These are phyloP conservation scores for Boletellus sp. DNA, from an alignment of 768 basidiomycete genomes.

Conservation along the genomic window DNA sequence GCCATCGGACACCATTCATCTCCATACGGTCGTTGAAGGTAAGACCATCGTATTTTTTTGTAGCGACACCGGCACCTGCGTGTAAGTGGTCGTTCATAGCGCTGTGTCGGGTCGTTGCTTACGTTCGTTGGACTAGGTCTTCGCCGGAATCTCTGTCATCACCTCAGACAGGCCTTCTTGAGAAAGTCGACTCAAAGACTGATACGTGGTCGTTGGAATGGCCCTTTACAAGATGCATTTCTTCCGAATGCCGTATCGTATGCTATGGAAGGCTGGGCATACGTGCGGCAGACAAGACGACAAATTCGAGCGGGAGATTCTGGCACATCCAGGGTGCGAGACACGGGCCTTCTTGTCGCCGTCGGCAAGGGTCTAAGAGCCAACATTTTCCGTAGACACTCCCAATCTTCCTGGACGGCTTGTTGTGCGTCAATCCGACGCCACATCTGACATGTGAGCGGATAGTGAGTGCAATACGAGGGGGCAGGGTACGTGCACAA, in stretches of 20 bases:
- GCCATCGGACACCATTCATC: no score
- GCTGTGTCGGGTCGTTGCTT: background rate
- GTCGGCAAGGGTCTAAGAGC: conserved; percentile 55
- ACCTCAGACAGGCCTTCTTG: conserved; percentile 58
- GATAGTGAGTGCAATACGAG: conserved; percentile 62
- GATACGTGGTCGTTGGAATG: conserved; percentile 98
- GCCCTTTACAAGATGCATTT: conserved; percentile 91
- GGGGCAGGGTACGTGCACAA: conserved; percentile 60
- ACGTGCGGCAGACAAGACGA: conserved; percentile 62
- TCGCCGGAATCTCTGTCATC: conserved; percentile 84
- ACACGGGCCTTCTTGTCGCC: conserved; percentile 22
- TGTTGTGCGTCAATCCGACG: conserved; percentile 59
- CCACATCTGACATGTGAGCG: conserved; percentile 71
- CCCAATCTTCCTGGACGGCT: conserved; percentile 66
- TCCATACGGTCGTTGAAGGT: no score
- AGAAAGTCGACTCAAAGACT: conserved; percentile 77
- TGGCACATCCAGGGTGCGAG: conserved; percentile 67
- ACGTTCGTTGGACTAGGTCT: conserved; percentile 65
- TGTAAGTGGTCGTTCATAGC: conserved; percentile 35
- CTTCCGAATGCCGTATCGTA: conserved; percentile 85
- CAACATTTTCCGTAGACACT: conserved; percentile 69
- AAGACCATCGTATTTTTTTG: no score
- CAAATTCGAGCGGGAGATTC: conserved; percentile 68
- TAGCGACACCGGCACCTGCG: no score
- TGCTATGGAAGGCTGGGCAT: conserved; percentile 56